A percentile compares a stretch with the other conserved stretches of the same genome.
Evolutionary conservation across 75 land plant species (phyloP).

Genomic region (Larix kaempferi): DNA sequence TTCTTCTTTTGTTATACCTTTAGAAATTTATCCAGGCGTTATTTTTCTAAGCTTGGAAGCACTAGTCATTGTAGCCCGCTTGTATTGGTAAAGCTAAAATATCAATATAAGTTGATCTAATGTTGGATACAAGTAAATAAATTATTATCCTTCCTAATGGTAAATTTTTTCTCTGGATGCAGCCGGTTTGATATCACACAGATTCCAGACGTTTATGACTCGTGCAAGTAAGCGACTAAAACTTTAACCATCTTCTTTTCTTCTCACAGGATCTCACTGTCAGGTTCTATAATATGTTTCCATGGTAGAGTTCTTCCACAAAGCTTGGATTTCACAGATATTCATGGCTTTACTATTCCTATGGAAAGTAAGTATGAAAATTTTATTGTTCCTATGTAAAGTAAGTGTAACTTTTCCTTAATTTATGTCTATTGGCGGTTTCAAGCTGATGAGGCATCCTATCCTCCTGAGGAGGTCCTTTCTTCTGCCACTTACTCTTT

Average conservation of each 20-base stretch:
- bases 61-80: background rate
- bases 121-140: background rate
- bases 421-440: too few species aligned
- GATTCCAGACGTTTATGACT: constrained; percentile 96
- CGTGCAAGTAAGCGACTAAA: constrained; percentile 79
- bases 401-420: too few species aligned
- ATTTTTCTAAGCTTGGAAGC: background rate
- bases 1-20: background rate
- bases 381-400: too few species aligned
- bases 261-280: background rate
- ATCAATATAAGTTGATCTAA: constrained; percentile 7
- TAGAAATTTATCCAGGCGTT: background rate
- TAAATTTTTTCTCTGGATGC: constrained; percentile 23
- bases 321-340: background rate
- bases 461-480: too few species aligned
- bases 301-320: background rate
- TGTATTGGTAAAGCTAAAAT: constrained; percentile 1
- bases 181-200: constrained; percentile 96
- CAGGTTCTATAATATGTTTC: background rate
- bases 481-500: too few species aligned
- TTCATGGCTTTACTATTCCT: too few species aligned
- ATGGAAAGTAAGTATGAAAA: too few species aligned
- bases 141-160: background rate
- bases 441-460: too few species aligned
- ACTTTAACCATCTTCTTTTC: background rate